Evolutionary conservation across 2,329 filamentous ascomycete genomes (phyloP).

Genomic region (Trichothecium sympodiale): DNA sequence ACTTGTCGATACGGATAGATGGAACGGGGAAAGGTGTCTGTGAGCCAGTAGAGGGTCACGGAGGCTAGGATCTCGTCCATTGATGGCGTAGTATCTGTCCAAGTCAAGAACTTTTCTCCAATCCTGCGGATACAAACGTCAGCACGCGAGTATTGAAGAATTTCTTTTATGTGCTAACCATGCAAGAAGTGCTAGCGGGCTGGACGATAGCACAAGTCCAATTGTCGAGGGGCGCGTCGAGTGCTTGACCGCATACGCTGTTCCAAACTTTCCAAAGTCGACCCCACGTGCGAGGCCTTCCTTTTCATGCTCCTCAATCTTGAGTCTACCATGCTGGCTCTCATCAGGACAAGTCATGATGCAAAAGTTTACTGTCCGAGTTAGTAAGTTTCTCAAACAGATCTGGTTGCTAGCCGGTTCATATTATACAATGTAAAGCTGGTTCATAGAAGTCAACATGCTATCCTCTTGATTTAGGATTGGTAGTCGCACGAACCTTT

Average conservation of each 20-base stretch:
- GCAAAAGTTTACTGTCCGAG: too few species aligned
- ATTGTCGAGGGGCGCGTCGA: constrained; percentile 6
- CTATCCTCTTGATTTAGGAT: too few species aligned
- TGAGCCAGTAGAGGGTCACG: constrained; percentile 45
- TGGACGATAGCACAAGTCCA: constrained; percentile 17
- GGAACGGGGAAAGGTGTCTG: constrained; percentile 31
- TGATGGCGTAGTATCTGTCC: constrained; percentile 31
- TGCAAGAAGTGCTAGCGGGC: constrained; percentile 42
- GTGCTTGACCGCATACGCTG: constrained; percentile 6
- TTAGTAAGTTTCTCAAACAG: too few species aligned
- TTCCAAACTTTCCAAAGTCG: constrained; percentile 1
- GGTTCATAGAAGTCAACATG: too few species aligned
- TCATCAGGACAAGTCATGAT: too few species aligned
- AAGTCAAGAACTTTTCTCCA: constrained; percentile 44
- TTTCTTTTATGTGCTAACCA: constrained; percentile 22
- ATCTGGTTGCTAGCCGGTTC: too few species aligned
- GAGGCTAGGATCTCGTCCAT: constrained; percentile 34
- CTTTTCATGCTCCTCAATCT: too few species aligned
- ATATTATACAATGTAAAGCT: too few species aligned
- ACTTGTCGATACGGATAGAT: constrained; percentile 36
- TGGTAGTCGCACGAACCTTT: constrained; percentile 1
- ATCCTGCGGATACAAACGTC: constrained; percentile 23
- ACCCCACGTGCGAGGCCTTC: too few species aligned
- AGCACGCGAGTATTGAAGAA: too few species aligned
- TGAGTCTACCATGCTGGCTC: too few species aligned